phyloP scores from a whole-genome alignment of 1,284 basidiomycete species.

The Naganishia sp. region DNA sequence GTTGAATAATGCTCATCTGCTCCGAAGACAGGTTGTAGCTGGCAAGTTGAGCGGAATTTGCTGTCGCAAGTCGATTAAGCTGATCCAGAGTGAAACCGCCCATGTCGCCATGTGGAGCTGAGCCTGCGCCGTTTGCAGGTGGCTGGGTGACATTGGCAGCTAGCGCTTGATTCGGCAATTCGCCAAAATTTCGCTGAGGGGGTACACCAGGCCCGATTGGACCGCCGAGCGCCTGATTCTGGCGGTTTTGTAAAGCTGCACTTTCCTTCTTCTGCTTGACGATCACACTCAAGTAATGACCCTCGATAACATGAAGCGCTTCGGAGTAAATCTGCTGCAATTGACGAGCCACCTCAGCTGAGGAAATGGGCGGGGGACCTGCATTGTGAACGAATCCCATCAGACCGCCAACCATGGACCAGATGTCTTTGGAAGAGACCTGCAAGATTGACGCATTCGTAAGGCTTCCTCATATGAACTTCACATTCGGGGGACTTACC shows the following conservation, averaged over 20 bases:
- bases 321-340: constrained; percentile 38
- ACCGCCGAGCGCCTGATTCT: constrained; percentile 4
- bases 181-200: neutral
- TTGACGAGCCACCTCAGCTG: constrained; percentile 39
- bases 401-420: constrained; percentile 41
- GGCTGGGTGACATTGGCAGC: neutral
- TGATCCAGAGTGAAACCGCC: constrained; percentile 23
- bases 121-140: neutral
- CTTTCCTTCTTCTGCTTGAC: constrained; percentile 27
- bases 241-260: neutral
- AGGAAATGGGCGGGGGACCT: constrained; percentile 39
- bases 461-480: neutral
- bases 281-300: constrained; percentile 18
- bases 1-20: constrained; percentile 23
- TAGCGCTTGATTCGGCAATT: neutral
- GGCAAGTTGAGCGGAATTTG: constrained; percentile 13
- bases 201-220: neutral
- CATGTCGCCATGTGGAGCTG: constrained; percentile 5
- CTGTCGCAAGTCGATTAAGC: constrained; percentile 22
- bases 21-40: constrained; percentile 12
- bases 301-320: constrained; percentile 13
- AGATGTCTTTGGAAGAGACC: constrained; percentile 33
- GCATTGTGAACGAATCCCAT: constrained; percentile 40
- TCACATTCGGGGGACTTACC: constrained; percentile 32
- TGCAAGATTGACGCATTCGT: neutral